Percentiles rank a stretch among this genome's conserved stretches.
These are phyloP conservation scores for Nidularia pulvinata DNA, from an alignment of 768 basidiomycete species.

Conservation along the genomic window DNA sequence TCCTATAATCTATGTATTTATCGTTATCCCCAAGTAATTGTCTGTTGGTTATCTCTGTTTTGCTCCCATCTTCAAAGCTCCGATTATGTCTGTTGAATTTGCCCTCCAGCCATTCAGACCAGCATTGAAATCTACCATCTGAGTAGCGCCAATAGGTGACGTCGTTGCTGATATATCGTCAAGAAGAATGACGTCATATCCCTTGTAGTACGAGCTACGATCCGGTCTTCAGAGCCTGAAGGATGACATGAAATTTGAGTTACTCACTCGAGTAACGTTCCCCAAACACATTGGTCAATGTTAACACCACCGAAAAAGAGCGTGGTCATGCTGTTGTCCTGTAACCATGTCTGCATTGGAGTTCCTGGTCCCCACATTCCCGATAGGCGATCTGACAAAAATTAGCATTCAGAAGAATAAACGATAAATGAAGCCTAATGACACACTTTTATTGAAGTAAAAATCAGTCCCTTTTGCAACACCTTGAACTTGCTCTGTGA, in stretches of 20 bases:
- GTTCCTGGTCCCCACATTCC: slow-evolving; percentile 31
- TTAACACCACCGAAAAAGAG: slow-evolving; percentile 31
- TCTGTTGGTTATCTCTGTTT: background rate
- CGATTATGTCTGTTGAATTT: slow-evolving; percentile 22
- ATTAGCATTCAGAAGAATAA: background rate
- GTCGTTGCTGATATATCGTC: slow-evolving; percentile 30
- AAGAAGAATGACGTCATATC: slow-evolving; percentile 28
- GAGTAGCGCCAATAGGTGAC: slow-evolving; percentile 22
- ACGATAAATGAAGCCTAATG: background rate
- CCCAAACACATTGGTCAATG: slow-evolving; percentile 31
- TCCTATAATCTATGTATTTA: too few species aligned
- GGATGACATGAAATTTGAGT: background rate
- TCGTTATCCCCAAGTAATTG: too few species aligned
- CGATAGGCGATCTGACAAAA: slow-evolving; percentile 19
- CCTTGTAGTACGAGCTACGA: slow-evolving; percentile 26
- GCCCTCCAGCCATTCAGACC: slow-evolving; percentile 22
- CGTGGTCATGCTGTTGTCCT: slow-evolving; percentile 28
- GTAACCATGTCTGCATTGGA: slow-evolving; percentile 27
- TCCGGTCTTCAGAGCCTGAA: background rate
- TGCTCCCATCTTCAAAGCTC: slow-evolving; percentile 7
- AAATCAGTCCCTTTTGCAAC: slow-evolving; percentile 27
- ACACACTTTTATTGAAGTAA: slow-evolving; percentile 29
- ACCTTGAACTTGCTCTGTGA: slow-evolving; percentile 21
- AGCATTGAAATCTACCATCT: slow-evolving; percentile 27
- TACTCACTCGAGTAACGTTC: slow-evolving; percentile 24